Evolutionary conservation across 2,329 filamentous ascomycete genomes (phyloP), one percentile per base, ranked within the genome.

Genomic region (Teratosphaeria pseudoeucalypti): DNA sequence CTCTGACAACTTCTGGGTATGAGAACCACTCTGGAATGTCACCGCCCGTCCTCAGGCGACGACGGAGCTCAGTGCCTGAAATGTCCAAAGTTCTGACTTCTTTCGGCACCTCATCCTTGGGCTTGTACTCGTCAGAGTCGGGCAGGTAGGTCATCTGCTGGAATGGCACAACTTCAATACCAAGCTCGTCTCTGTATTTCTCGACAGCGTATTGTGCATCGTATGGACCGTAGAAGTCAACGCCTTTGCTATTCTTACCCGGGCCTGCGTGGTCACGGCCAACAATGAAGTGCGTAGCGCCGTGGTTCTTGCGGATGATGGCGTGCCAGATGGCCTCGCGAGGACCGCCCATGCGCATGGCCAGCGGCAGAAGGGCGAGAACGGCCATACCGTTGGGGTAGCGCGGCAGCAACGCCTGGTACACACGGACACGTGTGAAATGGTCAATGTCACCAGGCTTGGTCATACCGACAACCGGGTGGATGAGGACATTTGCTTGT

Each of bases 361-460:
- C 94, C 65, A 99, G 83, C 61, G 92, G 92, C 58, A 99, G 84
- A 52, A 99, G 89, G 77, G 91, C 92, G 65, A 99, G 85, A 47
- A 95, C 91, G 61, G 94, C 94, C 94, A 99, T 99, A 72, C 94
- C 94, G 77, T 97, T 99, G 76, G 94, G 94, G 80, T 99, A 99
- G 73, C 94, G 86, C 68, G 92, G 90, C 66, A 99, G 84, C 58
- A 99, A 85, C 52, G 94, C 92, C 83, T 97, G 90, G 85, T 99
- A 99, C 71, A 96, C 94, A 72, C 94, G 91, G 70, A 99, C 94
- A 75, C 94, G 90, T 70, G 94, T 99, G 81, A 99, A 99, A 83
- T 99, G 94, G 78, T 99, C 94, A 74, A 99, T 99, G 77, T 99
- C 94, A 75, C 94, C 94, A 61, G 94, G 94, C 83, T 99, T 99